Evolutionary conservation across 1,284 basidiomycete genomes (phyloP).

Genomic region (Stygiomarasmius scandens): DNA sequence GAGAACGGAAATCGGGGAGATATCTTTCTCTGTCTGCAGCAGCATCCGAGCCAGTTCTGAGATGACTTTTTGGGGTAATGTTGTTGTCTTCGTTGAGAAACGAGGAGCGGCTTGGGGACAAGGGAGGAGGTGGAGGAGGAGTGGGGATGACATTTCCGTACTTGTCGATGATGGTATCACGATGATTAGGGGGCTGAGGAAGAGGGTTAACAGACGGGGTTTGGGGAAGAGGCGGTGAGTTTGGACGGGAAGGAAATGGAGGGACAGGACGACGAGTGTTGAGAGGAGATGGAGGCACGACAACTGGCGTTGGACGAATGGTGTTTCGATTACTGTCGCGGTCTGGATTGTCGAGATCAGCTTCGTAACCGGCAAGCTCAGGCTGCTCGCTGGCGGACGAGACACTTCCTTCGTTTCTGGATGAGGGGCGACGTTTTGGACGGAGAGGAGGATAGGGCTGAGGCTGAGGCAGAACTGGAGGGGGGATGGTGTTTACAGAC

Average conservation of each 20-base stretch:
- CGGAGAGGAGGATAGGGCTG: constrained; percentile 47
- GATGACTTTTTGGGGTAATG: constrained; percentile 38
- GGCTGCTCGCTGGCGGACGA: constrained; percentile 69
- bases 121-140: constrained; percentile 39
- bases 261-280: constrained; percentile 28
- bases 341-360: constrained; percentile 64
- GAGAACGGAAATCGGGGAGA: constrained; percentile 2
- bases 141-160: constrained; percentile 31
- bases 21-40: constrained; percentile 53
- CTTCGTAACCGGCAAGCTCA: constrained; percentile 67
- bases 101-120: constrained; percentile 51
- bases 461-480: constrained; percentile 48
- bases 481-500: constrained; percentile 40
- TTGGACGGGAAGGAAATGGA: constrained; percentile 28
- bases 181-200: constrained; percentile 14
- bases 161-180: constrained; percentile 29
- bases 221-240: constrained; percentile 24
- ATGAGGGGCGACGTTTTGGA: constrained; percentile 52
- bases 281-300: constrained; percentile 27
- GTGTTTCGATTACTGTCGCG: constrained; percentile 47
- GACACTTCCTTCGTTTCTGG: constrained; percentile 61
- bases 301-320: constrained; percentile 34
- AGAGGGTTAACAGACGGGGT: constrained; percentile 23
- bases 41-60: constrained; percentile 53
- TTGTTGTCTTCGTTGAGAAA: constrained; percentile 44